phyloP scores from a whole-genome alignment of 176 grass and related monocot species.

The Urochloa ruziziensis region DNA sequence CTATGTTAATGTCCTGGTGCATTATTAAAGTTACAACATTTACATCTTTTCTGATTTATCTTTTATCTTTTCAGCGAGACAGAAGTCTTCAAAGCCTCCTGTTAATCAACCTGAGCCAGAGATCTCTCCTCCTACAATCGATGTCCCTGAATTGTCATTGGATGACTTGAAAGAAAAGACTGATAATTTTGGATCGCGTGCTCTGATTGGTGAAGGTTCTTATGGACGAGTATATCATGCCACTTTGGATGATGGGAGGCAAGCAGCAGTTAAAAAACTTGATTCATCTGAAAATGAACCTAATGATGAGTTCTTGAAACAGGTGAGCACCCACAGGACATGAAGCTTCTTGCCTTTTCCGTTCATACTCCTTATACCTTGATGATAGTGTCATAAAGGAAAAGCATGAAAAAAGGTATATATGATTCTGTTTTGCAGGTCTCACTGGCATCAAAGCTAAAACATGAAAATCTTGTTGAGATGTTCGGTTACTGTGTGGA shows the following conservation, averaged over 20 bases:
- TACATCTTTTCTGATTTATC: constrained; percentile 3
- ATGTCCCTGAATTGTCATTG: constrained; percentile 60
- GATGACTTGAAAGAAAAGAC: constrained; percentile 66
- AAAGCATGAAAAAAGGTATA: neutral
- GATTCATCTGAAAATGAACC: constrained; percentile 64
- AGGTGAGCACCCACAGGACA: constrained; percentile 29
- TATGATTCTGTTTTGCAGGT: constrained; percentile 37
- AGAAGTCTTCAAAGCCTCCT: constrained; percentile 36
- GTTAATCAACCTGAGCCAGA: constrained; percentile 48
- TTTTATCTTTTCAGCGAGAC: constrained; percentile 40
- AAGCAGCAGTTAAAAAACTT: constrained; percentile 68
- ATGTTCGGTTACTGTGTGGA: constrained; percentile 74
- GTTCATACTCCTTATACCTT: constrained; percentile 8
- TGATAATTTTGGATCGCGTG: constrained; percentile 60
- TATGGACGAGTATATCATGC: constrained; percentile 76
- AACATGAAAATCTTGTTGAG: constrained; percentile 66
- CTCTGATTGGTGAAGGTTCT: constrained; percentile 76
- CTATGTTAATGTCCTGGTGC: constrained; percentile 1
- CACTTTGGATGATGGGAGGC: constrained; percentile 56
- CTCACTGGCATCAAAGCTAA: constrained; percentile 59
- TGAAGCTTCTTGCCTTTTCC: constrained; percentile 1
- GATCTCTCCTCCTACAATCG: constrained; percentile 49
- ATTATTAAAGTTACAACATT: neutral
- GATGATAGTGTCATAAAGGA: neutral
- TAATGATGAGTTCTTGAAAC: constrained; percentile 66